Base-by-base conservation (phyloP, 495 filamentous ascomycete genomes). In the Trichocladium antarcticum region DNA sequence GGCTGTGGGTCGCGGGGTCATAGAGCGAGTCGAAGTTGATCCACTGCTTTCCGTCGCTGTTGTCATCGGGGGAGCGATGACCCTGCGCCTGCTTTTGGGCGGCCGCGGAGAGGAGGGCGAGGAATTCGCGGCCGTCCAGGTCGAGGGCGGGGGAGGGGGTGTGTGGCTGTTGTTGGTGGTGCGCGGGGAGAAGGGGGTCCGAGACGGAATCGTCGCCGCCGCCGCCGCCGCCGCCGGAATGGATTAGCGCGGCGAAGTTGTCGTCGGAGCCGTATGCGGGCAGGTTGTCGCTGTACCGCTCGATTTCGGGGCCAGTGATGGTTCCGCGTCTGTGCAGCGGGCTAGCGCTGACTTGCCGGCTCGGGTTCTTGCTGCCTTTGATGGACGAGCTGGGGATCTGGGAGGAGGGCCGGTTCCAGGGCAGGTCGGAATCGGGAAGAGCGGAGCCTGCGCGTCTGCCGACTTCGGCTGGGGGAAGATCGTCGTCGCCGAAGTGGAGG, bases 11-110 rank as follows among this genome's bases (percentile, higher is more conserved):
- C 19, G 42, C 49, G 1, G 73, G 72, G 19, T 81, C 74, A 12
- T 89, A 59, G 36, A 65, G 57, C 20, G 75, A 63, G 42, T 78
- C 76, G 57, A 93, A 87, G n/a, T 68, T 61, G 17, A 62, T 50
- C 71, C 60, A 69, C 36, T 45, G 53, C 28, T 51, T 71, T 39
- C 55, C 58, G 10, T 57, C 49, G 15, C 67, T 22, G 37, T 10
- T 59, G 32, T 61, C 65, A 37, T 74, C 59, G 9, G 60, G 65
- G 19, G 65, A 29, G 20, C 1, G 8, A 15, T 29, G 10, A 27
- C 9, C 8, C 22, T 11, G 1, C 3, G 69, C 74, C 28, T 62
- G 60, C 14, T 61, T 55, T 24, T 50, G 55, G 9, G 66, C 61
- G 5, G 55, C 52, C n/a, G 58, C 50, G 7, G 74, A 68, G 14